These are phyloP conservation scores for Naumovozyma baii DNA, from an alignment of 805 yeast species.

Conservation along the genomic window DNA sequence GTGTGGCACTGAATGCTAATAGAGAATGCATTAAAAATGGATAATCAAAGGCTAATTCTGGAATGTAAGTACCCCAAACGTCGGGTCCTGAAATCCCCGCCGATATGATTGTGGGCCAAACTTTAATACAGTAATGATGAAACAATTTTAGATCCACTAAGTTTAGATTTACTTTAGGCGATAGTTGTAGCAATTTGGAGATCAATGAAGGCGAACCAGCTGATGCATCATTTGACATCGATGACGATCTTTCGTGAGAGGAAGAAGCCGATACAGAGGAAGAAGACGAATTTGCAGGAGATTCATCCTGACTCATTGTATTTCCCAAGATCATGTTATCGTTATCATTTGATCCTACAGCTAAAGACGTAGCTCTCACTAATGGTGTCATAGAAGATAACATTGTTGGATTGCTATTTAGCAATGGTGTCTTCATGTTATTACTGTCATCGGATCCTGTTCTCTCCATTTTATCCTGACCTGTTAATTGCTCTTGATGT, in stretches of 20 bases:
- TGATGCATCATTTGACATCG: not conserved
- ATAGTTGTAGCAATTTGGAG: conserved; percentile 14
- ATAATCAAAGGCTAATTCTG: conserved; percentile 74
- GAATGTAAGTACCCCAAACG: conserved; percentile 83
- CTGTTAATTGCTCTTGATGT: conserved; percentile 17
- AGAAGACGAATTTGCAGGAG: not conserved
- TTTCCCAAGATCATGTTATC: not conserved
- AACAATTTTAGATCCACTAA: conserved; percentile 70
- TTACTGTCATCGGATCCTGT: not conserved
- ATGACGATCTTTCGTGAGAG: not conserved
- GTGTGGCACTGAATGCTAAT: conserved; percentile 87
- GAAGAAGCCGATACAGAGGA: not conserved
- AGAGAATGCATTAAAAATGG: conserved; percentile 91
- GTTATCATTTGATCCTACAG: not conserved
- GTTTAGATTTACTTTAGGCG: conserved; percentile 38
- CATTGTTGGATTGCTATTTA: not conserved
- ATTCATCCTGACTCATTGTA: not conserved
- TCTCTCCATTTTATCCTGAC: not conserved
- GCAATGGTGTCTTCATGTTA: not conserved
- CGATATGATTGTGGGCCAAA: conserved; percentile 77
- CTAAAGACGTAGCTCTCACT: conserved; percentile 1
- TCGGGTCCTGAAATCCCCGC: conserved; percentile 78
- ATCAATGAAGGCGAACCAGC: not conserved
- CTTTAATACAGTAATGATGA: conserved; percentile 78
- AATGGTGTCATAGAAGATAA: conserved; percentile 3